Conservation (phyloP, 116 monocot genomes). For the Phalaenopsis hybrid region DNA sequence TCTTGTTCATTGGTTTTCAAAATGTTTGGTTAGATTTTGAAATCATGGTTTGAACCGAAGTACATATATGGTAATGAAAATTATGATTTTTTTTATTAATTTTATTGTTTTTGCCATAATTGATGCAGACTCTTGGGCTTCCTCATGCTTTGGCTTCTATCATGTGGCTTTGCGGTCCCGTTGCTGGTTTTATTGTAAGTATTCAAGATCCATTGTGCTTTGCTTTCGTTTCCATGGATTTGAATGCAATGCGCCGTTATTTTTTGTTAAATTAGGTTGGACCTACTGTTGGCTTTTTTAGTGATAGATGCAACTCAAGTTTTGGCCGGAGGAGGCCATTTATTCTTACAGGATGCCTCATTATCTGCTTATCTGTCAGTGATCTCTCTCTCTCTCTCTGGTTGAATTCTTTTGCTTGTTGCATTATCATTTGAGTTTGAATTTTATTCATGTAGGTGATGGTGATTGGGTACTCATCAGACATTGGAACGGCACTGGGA, state of each 20-base stretch:
- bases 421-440: neutral
- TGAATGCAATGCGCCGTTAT: neutral
- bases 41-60: neutral
- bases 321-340: conserved; percentile 45
- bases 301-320: conserved; percentile 30
- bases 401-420: neutral
- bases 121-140: conserved; percentile 42
- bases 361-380: conserved; percentile 44
- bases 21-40: neutral
- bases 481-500: conserved; percentile 1
- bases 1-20: neutral
- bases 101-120: neutral
- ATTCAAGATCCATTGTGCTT: neutral
- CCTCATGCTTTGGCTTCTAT: conserved; percentile 46
- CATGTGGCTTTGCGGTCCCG: conserved; percentile 58
- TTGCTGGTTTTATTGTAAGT: conserved; percentile 55
- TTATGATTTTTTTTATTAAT: neutral
- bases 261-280: conserved; percentile 25
- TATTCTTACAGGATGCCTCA: conserved; percentile 31
- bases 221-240: neutral
- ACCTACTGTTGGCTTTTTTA: conserved; percentile 42
- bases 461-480: conserved; percentile 19
- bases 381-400: neutral
- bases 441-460: conserved; percentile 23
- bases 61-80: neutral